A percentile compares a stretch with the other conserved stretches of the same genome.
These are phyloP conservation scores for Anaeramoeba flamelloides DNA, from an alignment of 78 protist genomes.

Conservation along the genomic window DNA sequence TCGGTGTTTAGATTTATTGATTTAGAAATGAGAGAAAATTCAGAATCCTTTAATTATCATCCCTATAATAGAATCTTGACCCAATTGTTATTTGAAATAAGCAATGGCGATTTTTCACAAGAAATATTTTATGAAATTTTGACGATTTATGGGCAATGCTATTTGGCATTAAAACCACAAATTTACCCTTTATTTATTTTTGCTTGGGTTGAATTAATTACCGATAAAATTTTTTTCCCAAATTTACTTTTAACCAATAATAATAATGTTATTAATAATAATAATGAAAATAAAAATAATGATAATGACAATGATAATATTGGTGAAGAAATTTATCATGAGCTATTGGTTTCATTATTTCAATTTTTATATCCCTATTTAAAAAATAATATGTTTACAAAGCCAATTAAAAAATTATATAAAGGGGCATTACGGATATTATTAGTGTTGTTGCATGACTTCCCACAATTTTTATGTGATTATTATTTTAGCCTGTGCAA, in stretches of 20 bases:
- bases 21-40: too few species aligned
- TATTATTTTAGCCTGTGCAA: constrained; percentile 76
- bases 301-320: too few species aligned
- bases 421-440: constrained; percentile 51
- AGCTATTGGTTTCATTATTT: constrained; percentile 57
- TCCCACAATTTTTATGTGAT: constrained; percentile 91
- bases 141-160: constrained; percentile 30
- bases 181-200: constrained; percentile 80
- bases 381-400: constrained; percentile 23
- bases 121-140: constrained; percentile 27
- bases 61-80: too few species aligned
- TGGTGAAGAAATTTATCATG: constrained; percentile 55
- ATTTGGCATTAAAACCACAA: constrained; percentile 58
- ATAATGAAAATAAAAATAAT: too few species aligned
- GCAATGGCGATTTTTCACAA: too few species aligned
- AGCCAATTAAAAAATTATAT: constrained; percentile 60
- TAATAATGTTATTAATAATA: too few species aligned
- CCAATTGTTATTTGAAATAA: too few species aligned
- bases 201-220: constrained; percentile 81
- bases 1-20: too few species aligned
- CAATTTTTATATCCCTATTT: constrained; percentile 68
- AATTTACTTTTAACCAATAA: constrained; percentile 31
- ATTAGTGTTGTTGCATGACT: constrained; percentile 86
- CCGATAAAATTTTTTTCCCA: constrained; percentile 76
- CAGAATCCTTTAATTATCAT: too few species aligned